Evolutionary conservation across 768 basidiomycete species (phyloP), one percentile per base, ranked within the genome.

Genomic region (Pleurotus cornucopiae): DNA sequence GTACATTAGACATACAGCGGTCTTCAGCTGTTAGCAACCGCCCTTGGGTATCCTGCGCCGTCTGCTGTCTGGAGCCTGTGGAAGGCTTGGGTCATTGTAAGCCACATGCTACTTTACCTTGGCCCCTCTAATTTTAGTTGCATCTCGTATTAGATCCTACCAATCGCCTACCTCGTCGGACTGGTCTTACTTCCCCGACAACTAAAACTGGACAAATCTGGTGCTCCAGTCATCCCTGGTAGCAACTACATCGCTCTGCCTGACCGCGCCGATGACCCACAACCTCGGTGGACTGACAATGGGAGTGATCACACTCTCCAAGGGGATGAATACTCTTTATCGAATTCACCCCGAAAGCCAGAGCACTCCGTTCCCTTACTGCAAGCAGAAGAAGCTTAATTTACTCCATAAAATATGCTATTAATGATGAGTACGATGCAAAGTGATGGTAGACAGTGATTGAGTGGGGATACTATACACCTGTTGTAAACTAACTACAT

Each of bases 1-100:
- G 9, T 45, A 18, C 44, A 9, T 21, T 43, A 77, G 75, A 68
- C 74, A 37, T 70, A 72, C 37, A 77, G 76, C 52, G 80, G 80
- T 18, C 60, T 81, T 60, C 63, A 71, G 56, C 76, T 77, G 66
- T 78, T 76, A 75, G 69, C 72, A 49, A 60, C 58, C 37, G 65
- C 67, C 53, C 73, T 74, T 5, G 71, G 72, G 3, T 72, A 71
- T 20, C 62, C 63, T 5, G 67, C 71, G 21, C 30, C 56, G 44
- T 20, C 34, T 7, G 16, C 25, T 13, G 21, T 57, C 18, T 45
- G 70, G 58, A 68, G 69, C 21, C 58, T 77, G 11, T 81, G 80
- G 75, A 70, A 71, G 2, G 67, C 68, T 7, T 82, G 79, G 80
- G 71, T 70, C 23, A 60, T 76, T 45, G 80, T 80, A 67, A 58